A percentile compares a stretch with the other conserved stretches of the same genome.
Conservation (phyloP, 805 yeast species). For the Brettanomyces custersianus region DNA sequence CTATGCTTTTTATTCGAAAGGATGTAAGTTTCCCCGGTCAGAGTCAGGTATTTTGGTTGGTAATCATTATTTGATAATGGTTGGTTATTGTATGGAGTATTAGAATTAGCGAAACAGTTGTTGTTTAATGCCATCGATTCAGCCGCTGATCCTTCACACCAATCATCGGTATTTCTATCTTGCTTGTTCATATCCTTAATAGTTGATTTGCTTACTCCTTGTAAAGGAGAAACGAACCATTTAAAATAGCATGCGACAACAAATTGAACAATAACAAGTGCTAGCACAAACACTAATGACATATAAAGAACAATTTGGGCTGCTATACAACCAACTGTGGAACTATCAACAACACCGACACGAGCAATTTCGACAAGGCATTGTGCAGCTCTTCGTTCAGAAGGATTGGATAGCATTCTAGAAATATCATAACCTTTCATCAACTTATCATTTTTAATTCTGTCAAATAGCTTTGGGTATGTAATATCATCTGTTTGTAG, state of each 20-base stretch:
- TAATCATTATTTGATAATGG: slow-evolving; percentile 17
- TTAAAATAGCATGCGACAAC: slow-evolving; percentile 81
- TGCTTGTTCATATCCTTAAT: slow-evolving; percentile 54
- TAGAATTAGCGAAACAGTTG: slow-evolving; percentile 20
- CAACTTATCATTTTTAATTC: slow-evolving; percentile 41
- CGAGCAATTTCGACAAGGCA: slow-evolving; percentile 80
- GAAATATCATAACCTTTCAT: slow-evolving; percentile 80
- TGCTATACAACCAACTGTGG: slow-evolving; percentile 90
- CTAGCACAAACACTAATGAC: slow-evolving; percentile 75
- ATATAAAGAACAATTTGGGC: slow-evolving; percentile 74
- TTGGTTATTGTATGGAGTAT: slow-evolving; percentile 5
- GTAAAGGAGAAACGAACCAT: slow-evolving; percentile 70
- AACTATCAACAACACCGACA: slow-evolving; percentile 84
- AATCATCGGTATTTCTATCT: slow-evolving; percentile 64
- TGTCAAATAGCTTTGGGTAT: slow-evolving; percentile 66
- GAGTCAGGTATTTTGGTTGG: slow-evolving; percentile 44
- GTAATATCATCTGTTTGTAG: slow-evolving; percentile 57
- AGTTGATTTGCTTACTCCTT: slow-evolving; percentile 60
- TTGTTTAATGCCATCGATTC: slow-evolving; percentile 16
- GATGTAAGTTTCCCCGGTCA: slow-evolving; percentile 51
- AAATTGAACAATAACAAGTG: slow-evolving; percentile 72
- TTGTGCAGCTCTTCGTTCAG: slow-evolving; percentile 63
- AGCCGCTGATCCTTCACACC: slow-evolving; percentile 55
- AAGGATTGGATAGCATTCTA: slow-evolving; percentile 52
- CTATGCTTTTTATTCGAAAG: slow-evolving; percentile 11